These are phyloP conservation scores for Paramecium pentaurelia DNA, from an alignment of 73 alveolate species.

Conservation along the genomic window DNA sequence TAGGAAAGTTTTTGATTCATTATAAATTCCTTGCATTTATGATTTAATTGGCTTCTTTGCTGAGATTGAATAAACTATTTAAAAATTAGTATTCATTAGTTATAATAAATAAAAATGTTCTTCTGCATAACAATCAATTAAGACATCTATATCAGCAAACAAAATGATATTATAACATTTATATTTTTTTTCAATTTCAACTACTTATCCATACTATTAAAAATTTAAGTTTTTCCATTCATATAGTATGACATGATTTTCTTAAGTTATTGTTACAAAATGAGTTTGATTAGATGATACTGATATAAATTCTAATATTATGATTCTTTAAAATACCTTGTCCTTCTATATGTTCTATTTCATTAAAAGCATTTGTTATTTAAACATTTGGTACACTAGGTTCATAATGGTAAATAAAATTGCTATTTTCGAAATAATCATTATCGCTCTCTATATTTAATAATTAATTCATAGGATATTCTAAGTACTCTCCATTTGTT, in stretches of 20 bases:
- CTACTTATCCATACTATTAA: neutral
- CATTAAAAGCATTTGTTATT: neutral
- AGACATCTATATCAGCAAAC: neutral
- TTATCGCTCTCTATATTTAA: too few species aligned
- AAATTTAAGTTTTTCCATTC: neutral
- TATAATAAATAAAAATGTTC: too few species aligned
- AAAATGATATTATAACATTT: neutral
- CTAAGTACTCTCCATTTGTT: neutral
- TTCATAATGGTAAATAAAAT: neutral
- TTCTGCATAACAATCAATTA: neutral
- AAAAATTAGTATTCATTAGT: too few species aligned
- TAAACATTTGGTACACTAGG: neutral
- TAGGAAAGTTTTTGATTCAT: neutral
- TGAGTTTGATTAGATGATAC: neutral
- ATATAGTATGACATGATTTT: too few species aligned
- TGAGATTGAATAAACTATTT: neutral
- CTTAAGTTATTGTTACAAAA: neutral
- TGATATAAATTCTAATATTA: neutral
- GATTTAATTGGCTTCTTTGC: neutral
- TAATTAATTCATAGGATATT: neutral
- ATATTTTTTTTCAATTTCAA: too few species aligned
- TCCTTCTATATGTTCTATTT: neutral
- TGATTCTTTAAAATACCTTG: neutral
- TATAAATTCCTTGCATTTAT: neutral
- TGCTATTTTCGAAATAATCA: too few species aligned